phyloP scores from a whole-genome alignment of 2,329 filamentous ascomycete species.

The Ophiosphaerella korrae region DNA sequence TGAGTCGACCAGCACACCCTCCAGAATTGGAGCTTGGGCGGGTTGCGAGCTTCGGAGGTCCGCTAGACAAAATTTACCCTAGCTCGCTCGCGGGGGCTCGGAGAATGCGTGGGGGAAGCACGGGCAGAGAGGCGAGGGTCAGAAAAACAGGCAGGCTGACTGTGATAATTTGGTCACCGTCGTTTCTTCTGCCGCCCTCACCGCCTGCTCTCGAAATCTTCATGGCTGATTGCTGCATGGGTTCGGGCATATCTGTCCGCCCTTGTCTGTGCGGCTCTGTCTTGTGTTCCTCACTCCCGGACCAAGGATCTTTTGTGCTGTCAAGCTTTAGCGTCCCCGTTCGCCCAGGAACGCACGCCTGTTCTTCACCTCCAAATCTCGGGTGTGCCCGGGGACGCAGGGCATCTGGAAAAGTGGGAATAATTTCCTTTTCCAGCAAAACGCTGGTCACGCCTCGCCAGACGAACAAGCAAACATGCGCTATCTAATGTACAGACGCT shows the following conservation, averaged over 20 bases:
- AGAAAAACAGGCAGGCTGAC: constrained; percentile 5
- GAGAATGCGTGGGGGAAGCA: constrained; percentile 40
- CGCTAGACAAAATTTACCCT: constrained; percentile 29
- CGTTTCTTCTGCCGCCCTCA: constrained; percentile 13
- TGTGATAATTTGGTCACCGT: constrained; percentile 2
- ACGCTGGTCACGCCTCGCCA: not conserved
- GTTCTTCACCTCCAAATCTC: not conserved
- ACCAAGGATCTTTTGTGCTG: constrained; percentile 22
- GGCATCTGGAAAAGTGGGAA: not conserved
- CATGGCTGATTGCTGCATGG: constrained; percentile 15
- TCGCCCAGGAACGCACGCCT: constrained; percentile 12
- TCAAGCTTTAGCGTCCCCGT: constrained; percentile 22
- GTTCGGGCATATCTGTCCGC: constrained; percentile 8
- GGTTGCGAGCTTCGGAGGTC: constrained; percentile 32
- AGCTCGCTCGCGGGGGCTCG: constrained; percentile 27
- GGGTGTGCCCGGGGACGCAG: constrained; percentile 5
- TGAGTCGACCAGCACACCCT: constrained; percentile 32
- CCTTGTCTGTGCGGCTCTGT: constrained; percentile 23
- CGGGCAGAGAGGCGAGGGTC: constrained; percentile 11
- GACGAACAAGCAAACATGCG: too few relatives aligned
- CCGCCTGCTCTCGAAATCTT: constrained; percentile 11
- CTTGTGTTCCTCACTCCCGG: constrained; percentile 3
- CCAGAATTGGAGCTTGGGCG: constrained; percentile 22
- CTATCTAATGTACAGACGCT: constrained; percentile 31
- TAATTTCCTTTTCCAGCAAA: constrained; percentile 4